phyloP scores from a whole-genome alignment of 2,329 filamentous ascomycete species.

The Colletotrichum noveboracense region DNA sequence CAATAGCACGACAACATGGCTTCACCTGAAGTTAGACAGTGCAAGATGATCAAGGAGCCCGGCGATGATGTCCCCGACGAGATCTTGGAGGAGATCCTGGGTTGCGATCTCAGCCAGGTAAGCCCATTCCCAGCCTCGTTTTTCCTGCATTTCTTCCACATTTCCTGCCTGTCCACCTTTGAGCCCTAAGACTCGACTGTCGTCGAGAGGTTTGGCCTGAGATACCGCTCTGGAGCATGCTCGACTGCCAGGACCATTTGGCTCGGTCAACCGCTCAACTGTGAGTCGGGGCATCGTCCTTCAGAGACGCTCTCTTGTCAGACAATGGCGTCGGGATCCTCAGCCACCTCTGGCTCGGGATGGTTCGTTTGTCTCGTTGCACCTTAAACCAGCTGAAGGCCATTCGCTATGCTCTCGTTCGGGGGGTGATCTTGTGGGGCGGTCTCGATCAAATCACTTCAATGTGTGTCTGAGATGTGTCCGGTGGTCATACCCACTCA shows the following conservation, averaged over 20 bases:
- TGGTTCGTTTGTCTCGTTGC: neutral
- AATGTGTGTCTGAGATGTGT: neutral
- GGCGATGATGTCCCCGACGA: neutral
- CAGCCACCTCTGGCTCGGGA: neutral
- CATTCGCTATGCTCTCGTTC: neutral
- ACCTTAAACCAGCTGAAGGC: neutral
- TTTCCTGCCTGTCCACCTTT: neutral
- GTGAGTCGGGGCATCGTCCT: neutral
- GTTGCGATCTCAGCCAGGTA: neutral
- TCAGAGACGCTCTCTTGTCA: neutral
- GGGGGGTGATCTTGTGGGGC: neutral
- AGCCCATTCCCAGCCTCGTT: neutral
- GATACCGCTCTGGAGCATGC: neutral
- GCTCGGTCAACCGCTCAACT: neutral
- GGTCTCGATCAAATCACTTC: neutral
- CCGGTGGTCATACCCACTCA: neutral
- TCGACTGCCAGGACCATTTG: neutral
- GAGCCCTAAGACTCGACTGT: neutral
- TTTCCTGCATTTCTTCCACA: neutral
- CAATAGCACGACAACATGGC: neutral
- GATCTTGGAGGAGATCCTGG: neutral
- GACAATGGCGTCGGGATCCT: neutral
- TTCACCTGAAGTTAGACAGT: neutral
- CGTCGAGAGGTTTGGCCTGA: neutral
- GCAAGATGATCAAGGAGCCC: neutral